phyloP scores from a whole-genome alignment of 441 rosid genomes.

The Oxalis stricta region DNA sequence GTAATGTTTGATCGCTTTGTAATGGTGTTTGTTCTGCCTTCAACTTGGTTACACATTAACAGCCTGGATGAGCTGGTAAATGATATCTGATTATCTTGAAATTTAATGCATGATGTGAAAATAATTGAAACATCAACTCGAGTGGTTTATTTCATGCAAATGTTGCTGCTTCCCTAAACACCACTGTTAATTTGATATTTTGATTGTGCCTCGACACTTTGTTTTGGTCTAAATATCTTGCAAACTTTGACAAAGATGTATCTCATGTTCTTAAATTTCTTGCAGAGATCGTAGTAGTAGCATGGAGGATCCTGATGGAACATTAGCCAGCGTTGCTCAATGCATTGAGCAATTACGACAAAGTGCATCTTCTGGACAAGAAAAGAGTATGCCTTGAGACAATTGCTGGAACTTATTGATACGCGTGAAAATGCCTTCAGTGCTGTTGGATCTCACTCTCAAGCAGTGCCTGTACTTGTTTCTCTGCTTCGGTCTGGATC shows the following conservation, averaged over 20 bases:
- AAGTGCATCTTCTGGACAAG: conserved; percentile 79
- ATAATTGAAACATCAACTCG: background rate
- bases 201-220: no score
- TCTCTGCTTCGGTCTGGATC: conserved; percentile 99
- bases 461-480: conserved; percentile 99
- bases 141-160: no score
- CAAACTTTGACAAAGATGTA: conserved; percentile 1
- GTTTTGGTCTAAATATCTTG: background rate
- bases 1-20: background rate
- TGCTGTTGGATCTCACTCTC: conserved; percentile 99
- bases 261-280: conserved; percentile 17
- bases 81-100: background rate
- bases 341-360: conserved; percentile 98
- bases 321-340: conserved; percentile 98
- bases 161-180: no score
- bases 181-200: no score
- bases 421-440: conserved; percentile 96
- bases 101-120: background rate
- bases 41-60: no score
- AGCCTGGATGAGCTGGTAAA: no score
- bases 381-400: conserved; percentile 85
- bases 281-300: conserved; percentile 84
- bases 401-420: conserved; percentile 85
- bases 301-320: conserved; percentile 99
- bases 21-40: background rate